phyloP scores from a whole-genome alignment of 164 flowering plant genomes.

The Malania oleifera region DNA sequence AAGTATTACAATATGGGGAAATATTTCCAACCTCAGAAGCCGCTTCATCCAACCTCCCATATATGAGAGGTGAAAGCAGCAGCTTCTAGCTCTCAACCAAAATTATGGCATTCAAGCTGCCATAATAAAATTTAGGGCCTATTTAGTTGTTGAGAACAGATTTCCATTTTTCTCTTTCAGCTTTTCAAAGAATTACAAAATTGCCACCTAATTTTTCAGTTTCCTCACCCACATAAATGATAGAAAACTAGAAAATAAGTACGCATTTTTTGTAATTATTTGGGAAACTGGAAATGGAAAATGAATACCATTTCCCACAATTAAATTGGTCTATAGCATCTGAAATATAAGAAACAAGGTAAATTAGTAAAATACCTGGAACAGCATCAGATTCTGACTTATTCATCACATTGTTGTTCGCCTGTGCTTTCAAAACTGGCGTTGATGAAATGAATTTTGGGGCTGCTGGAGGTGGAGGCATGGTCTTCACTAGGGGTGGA shows the following conservation, averaged over 20 bases:
- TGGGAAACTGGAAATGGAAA: no score
- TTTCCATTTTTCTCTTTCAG: no score
- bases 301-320: no score
- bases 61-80: background rate
- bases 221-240: no score
- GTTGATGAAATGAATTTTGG: conserved; percentile 34
- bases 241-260: no score
- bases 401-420: conserved; percentile 12
- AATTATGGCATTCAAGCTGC: background rate
- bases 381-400: conserved; percentile 31
- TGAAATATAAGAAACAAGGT: background rate
- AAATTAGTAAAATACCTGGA: conserved; percentile 39
- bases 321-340: no score
- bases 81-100: background rate
- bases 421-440: conserved; percentile 14
- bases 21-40: background rate
- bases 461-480: conserved; percentile 28
- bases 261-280: no score
- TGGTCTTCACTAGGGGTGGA: no score
- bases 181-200: no score
- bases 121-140: background rate
- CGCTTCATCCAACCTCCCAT: background rate
- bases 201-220: no score
- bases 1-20: background rate
- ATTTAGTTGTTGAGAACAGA: no score